Base-by-base conservation (phyloP, 2,329 filamentous ascomycete species). In the Colletotrichum nymphaeae region DNA sequence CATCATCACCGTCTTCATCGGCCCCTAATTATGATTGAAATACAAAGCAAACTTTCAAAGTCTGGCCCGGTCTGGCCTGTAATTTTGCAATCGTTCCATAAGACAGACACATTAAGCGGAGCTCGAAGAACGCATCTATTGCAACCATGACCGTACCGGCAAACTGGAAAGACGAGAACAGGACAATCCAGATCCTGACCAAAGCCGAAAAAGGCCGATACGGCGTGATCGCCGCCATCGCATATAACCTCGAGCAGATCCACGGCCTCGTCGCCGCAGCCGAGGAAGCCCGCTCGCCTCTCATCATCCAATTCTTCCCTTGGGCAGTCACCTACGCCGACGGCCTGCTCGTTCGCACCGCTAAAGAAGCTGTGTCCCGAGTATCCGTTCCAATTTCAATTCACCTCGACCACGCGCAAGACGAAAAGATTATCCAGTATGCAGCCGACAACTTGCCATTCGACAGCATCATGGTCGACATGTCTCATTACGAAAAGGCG, bases 381-480 rank as follows among this genome's bases (percentile, higher is more conserved):
- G 89, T 90, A 32, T 81, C 79, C 0, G 91, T 93, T 0, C 91
- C 91, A 5, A 82, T 93, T 24, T 86, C 87, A 1, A 82, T 93
- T 8, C 91, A 93, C 81, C 87, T 93, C 78, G 91, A 93, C 83
- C 91, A 93, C 80, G 90, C 89, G 6, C 91, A 93, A 77, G 86
- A 86, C 5, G 87, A 89, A 22, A 86, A 87, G 68, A 86, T 90
- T 58, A 90, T 93, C 75, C 86, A 86, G 5, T 83, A 82, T 0
- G 90, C 90, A 0, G 89, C 90, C 0, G 84, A 87, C 74, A 83
- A 85, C 3, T 83, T 90, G 42, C 86, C 85, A 1, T 94, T 94
- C 76, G 93, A 94, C 80, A 88, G 86, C 69, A 93, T 94, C 79
- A 94, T 94, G 92, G 89, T 94, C 0, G 93, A 94, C 81, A 94